Percentiles rank a stretch among this genome's conserved stretches.
phyloP scores from a whole-genome alignment of 2,329 filamentous ascomycete genomes.

The Diaporthe citriasiana region DNA sequence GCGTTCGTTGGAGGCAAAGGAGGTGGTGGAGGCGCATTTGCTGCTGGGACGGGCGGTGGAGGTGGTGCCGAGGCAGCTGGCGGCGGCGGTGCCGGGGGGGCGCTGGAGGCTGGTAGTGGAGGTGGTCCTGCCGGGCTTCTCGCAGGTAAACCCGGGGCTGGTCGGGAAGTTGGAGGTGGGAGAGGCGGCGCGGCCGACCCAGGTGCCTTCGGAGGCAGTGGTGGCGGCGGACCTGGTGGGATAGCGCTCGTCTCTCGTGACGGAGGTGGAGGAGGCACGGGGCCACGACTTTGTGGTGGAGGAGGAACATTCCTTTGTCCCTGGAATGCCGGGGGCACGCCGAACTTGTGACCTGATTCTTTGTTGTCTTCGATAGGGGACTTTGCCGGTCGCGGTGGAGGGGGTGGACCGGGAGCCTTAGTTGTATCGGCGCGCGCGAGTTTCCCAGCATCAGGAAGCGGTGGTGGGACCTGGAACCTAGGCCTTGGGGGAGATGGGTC shows the following conservation, averaged over 20 bases:
- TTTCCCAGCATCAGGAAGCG: slow-evolving; percentile 90
- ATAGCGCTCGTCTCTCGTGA: slow-evolving; percentile 54
- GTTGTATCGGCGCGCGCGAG: slow-evolving; percentile 73
- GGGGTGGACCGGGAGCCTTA: slow-evolving; percentile 71
- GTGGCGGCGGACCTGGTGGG: slow-evolving; percentile 55
- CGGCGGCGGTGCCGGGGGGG: slow-evolving; percentile 54
- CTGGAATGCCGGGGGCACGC: slow-evolving; percentile 84
- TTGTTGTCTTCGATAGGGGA: slow-evolving; percentile 77
- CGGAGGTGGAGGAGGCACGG: slow-evolving; percentile 80
- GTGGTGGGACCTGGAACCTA: slow-evolving; percentile 87
- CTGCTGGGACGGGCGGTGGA: slow-evolving; percentile 55
- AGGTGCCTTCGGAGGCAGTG: slow-evolving; percentile 64
- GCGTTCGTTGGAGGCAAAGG: slow-evolving; percentile 51
- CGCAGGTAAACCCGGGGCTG: slow-evolving; percentile 61
- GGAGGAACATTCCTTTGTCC: slow-evolving; percentile 79
- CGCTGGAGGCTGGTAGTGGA: slow-evolving; percentile 47
- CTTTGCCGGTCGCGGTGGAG: slow-evolving; percentile 78
- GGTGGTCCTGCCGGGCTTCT: slow-evolving; percentile 53
- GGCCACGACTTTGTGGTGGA: slow-evolving; percentile 79
- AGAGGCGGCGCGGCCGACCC: slow-evolving; percentile 61
- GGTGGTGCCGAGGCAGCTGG: slow-evolving; percentile 50
- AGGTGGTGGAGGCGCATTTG: slow-evolving; percentile 55
- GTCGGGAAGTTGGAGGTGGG: slow-evolving; percentile 66
- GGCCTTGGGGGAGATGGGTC: slow-evolving; percentile 80
- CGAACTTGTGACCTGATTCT: slow-evolving; percentile 72